Percentiles rank a stretch among this genome's conserved stretches.
Evolutionary conservation across 441 rosid genomes (phyloP).

Genomic region (Gossypium schwendimanii): DNA sequence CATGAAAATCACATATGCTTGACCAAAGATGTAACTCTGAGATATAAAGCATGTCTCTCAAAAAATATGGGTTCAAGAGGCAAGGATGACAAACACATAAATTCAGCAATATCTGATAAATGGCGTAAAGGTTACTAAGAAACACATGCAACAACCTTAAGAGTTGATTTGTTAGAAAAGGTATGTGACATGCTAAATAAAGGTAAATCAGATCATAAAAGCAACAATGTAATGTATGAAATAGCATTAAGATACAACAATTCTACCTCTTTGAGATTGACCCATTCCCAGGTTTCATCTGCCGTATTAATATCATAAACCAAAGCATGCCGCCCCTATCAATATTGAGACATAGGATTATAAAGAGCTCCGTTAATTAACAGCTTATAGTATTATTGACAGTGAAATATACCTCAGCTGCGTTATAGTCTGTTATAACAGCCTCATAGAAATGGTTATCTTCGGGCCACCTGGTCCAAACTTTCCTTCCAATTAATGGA

Average conservation of each 20-base stretch:
- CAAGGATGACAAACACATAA: not conserved
- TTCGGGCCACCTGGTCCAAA: slow-evolving; percentile 99
- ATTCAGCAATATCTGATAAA: not conserved
- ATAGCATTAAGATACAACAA: not conserved
- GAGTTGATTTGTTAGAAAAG: not conserved
- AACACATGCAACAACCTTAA: too few species aligned
- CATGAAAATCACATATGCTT: not conserved
- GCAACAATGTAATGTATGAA: not conserved
- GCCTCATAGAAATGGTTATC: slow-evolving; percentile 94
- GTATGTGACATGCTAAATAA: not conserved
- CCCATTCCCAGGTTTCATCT: slow-evolving; percentile 98
- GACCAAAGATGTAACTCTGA: not conserved
- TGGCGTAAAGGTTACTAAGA: not conserved
- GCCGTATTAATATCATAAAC: slow-evolving; percentile 81
- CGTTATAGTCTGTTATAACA: slow-evolving; percentile 73
- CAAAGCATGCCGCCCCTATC: slow-evolving; percentile 90
- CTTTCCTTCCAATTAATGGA: slow-evolving; percentile 73
- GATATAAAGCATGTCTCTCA: not conserved
- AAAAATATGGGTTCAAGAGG: not conserved
- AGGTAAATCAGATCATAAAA: not conserved
- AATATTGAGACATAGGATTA: slow-evolving; percentile 20
- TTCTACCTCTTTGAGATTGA: slow-evolving; percentile 93
- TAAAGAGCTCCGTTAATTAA: slow-evolving; percentile 7
- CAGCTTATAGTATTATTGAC: slow-evolving; percentile 11
- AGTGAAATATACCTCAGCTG: slow-evolving; percentile 43